Base-by-base conservation (phyloP, 1,139 yeast species). In the Yamadazyma sp. region DNA sequence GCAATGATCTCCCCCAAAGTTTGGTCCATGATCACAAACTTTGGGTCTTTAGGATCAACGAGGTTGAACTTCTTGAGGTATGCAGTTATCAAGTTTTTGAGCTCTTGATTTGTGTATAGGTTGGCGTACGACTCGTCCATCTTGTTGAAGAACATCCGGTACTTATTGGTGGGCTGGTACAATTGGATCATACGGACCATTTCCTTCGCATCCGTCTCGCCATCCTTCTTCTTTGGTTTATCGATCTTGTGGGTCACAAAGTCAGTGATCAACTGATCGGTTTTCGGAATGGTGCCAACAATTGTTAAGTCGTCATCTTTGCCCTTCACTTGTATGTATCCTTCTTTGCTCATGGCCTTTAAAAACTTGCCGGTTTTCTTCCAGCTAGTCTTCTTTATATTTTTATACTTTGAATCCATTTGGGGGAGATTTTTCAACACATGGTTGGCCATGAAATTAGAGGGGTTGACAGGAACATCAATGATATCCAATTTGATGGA, bases 351-450 rank as follows among this genome's bases (percentile, higher is more conserved):
- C 82, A 89, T 87, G 4, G 85, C 81, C 54, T 88, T 90, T 40
- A 90, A 65, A 52, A 82, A 88, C 59, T 89, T 90, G 15, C 90
- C 75, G 1, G 94, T 80, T 55, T 92, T 92, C 58, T 86, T 89
- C 95, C 95, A 90, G 3, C 90, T 78, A 0, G 96, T 82, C 52
- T 80, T 83, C 59, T 89, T 90, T 52, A 92, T 76, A 43, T 76
- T 80, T 31, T 87, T 76, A 32, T 70, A 70, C n/a, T 62, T 59
- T 1, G 75, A 58, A 46, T 78, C 78, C 30, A 69, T 52, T 11
- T 61, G 60, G 0, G 95, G 95, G n/a, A 90, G 62, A 57, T 88
- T 86, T 38, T 77, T 81, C 48, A 80, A 70, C 11, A 89, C 67
- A 52, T 81, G 78, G 33, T 72, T 76, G 0, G 92, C 76, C 75